Evolutionary conservation across 2,329 filamentous ascomycete species (phyloP).

Genomic region (Nigrospora sphaerica): DNA sequence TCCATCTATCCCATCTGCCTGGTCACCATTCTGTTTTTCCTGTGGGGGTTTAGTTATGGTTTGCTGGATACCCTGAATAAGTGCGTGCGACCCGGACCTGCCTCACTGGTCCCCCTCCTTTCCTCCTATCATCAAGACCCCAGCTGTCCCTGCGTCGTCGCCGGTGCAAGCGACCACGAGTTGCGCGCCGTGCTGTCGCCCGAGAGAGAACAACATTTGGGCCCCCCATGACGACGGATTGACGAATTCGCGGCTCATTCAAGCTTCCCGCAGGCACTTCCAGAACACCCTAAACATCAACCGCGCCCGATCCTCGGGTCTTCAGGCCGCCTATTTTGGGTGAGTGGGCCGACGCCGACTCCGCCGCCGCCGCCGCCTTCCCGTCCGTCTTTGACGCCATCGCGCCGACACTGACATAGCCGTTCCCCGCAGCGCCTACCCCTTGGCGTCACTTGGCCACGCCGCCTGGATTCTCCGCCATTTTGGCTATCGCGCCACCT

Average conservation of each 20-base stretch:
- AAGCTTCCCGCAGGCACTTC: constrained; percentile 39
- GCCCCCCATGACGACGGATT: too few species aligned
- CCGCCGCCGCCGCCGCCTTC: background rate
- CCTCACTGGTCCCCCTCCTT: background rate
- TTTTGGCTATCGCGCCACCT: constrained; percentile 58
- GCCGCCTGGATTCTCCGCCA: constrained; percentile 60
- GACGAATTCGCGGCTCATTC: background rate
- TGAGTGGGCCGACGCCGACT: constrained; percentile 17
- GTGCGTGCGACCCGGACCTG: constrained; percentile 1
- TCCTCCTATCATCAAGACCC: background rate
- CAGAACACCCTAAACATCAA: constrained; percentile 48
- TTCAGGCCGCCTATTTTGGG: constrained; percentile 61
- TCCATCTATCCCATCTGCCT: constrained; percentile 61
- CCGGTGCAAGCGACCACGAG: background rate
- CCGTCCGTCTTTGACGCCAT: background rate
- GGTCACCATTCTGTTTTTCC: constrained; percentile 59
- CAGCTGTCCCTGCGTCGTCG: too few species aligned
- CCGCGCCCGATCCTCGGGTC: constrained; percentile 50
- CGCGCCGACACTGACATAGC: constrained; percentile 5
- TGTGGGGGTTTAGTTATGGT: constrained; percentile 55
- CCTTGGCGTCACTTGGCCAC: constrained; percentile 55
- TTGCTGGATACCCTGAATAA: constrained; percentile 43
- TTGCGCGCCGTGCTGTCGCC: too few species aligned
- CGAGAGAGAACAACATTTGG: too few species aligned
- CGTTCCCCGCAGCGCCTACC: constrained; percentile 45